Base-by-base conservation (phyloP, 2,329 filamentous ascomycete genomes). In the Penicillium decumbens region DNA sequence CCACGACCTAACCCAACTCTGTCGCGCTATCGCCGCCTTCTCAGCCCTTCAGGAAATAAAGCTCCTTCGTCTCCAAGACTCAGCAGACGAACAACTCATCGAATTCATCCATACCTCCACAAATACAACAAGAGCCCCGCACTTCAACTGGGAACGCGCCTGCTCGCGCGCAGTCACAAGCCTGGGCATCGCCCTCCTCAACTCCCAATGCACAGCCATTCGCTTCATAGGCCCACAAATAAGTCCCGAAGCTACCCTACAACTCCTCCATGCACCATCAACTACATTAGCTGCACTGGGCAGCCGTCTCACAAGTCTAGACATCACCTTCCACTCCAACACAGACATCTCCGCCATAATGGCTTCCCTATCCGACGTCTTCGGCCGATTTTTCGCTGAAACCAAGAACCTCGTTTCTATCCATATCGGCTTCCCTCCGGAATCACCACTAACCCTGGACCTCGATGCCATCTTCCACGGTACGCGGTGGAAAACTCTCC, bases 171-270 rank as follows among this genome's bases (percentile, higher is more conserved):
- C 80, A 28, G 76, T 81, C 5, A 78, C 75, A 51, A 84, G 78
- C 2, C 73, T 87, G 23, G 77, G 78, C 6, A 67, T 75, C 18
- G 81, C 83, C 3, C 69, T 85, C 3, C 66, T 83, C 38, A 72
- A 76, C 28, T 79, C 81, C 0, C 70, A 74, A 49, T 81, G 80
- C 29, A 75, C 77, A 20, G 79, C 79, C 47, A 79, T 79, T 38
- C 76, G 80, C 27, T 85, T 86, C 59, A 80, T 80, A 8, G 80
- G 78, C 4, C 81, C 82, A 1, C 81, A 82, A 67, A 76, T 86
- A 51, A 83, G 80, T 56, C 80, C 82, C 0, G 76, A 80, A 53
- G 80, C 79, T 52, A 80, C 80, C 3, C 65, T 80, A 12, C 72
- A 74, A 8, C 71, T 84, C 10, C 70, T 75, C 29, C 66, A 71